Conservation (phyloP, 768 basidiomycete genomes). For the Leccinum olivaceopallidum region DNA sequence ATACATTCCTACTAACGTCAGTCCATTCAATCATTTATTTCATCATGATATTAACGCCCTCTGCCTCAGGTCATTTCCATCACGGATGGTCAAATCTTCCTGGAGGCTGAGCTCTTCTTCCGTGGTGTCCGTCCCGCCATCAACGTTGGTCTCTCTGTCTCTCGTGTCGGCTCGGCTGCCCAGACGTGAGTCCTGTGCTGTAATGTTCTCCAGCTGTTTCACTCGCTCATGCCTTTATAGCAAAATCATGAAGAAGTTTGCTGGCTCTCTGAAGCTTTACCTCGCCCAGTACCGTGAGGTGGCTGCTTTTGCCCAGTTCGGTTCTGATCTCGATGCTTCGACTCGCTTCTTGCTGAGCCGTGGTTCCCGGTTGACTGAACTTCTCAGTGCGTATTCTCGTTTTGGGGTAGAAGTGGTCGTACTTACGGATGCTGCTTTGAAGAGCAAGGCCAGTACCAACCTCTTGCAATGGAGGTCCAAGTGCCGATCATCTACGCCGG, state of each 20-base stretch:
- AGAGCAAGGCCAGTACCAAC: constrained; percentile 99
- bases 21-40: constrained; percentile 22
- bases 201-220: not conserved
- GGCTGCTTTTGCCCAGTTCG: constrained; percentile 98
- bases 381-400: constrained; percentile 61
- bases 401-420: not conserved
- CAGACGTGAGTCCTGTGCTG: constrained; percentile 75
- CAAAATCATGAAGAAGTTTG: constrained; percentile 99
- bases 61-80: constrained; percentile 90
- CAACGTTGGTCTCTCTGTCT: constrained; percentile 99
- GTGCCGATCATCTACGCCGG: constrained; percentile 99
- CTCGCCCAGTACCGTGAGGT: constrained; percentile 99
- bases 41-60: constrained; percentile 1
- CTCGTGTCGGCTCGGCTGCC: constrained; percentile 99
- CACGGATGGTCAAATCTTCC: constrained; percentile 99
- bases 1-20: constrained; percentile 92
- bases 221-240: constrained; percentile 36
- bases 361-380: constrained; percentile 98
- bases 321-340: constrained; percentile 99
- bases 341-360: constrained; percentile 97
- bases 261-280: constrained; percentile 99
- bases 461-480: constrained; percentile 92
- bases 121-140: constrained; percentile 99
- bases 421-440: constrained; percentile 22
- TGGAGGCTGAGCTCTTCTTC: constrained; percentile 99